Percentiles rank a stretch among this genome's conserved stretches.
These are phyloP conservation scores for Metschnikowia lochheadii DNA, from an alignment of 805 yeast species.

Conservation along the genomic window DNA sequence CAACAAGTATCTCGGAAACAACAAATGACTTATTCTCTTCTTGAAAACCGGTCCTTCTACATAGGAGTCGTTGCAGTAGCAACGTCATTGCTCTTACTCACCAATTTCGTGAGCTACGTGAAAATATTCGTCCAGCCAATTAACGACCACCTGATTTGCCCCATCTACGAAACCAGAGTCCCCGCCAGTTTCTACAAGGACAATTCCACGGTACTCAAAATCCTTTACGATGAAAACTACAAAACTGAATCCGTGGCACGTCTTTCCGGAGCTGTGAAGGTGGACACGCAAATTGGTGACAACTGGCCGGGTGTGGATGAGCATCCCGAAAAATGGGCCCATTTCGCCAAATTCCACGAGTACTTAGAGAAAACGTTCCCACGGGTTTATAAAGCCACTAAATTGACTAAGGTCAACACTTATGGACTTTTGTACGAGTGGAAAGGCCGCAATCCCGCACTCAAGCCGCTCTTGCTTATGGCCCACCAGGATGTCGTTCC, in stretches of 20 bases:
- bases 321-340: constrained; percentile 48
- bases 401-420: constrained; percentile 13
- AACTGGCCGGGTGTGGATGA: constrained; percentile 41
- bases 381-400: constrained; percentile 5
- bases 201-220: constrained; percentile 28
- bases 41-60: not conserved
- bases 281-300: constrained; percentile 65
- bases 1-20: not conserved
- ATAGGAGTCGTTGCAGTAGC: not conserved
- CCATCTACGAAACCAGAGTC: constrained; percentile 12
- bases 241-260: constrained; percentile 36
- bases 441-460: constrained; percentile 12
- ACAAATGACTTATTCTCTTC: not conserved
- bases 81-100: constrained; percentile 5
- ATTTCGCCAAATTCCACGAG: constrained; percentile 18
- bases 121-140: constrained; percentile 11
- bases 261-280: constrained; percentile 55
- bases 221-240: constrained; percentile 31
- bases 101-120: constrained; percentile 10
- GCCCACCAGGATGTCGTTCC: constrained; percentile 19
- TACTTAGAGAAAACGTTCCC: constrained; percentile 16
- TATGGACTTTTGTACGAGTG: constrained; percentile 16
- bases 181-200: constrained; percentile 23
- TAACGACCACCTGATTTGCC: constrained; percentile 8
- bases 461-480: constrained; percentile 17